Base-by-base conservation (phyloP, 306 rosid species). In the Trichosanthes cucumerina region DNA sequence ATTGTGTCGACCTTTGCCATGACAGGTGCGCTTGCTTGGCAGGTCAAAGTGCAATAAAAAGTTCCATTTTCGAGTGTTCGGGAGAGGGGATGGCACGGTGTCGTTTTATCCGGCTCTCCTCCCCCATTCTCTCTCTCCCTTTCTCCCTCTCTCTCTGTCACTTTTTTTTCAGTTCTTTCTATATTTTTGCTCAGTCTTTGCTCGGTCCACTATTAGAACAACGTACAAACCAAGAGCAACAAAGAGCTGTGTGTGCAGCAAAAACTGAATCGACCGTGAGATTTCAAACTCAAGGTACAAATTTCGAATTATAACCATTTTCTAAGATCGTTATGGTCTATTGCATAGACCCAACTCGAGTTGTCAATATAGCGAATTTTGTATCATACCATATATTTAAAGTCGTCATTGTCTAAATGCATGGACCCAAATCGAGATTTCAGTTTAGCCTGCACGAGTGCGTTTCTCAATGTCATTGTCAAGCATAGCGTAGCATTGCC, bases 21-120 rank as follows among this genome's bases (percentile, higher is more conserved):
- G 65, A 62, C 69, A 15, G 69, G 69, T 31, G 69, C 69, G 69
- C 69, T 62, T 62, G 41, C 69, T 10, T 33, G 69, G 69, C 64
- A 58, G 64, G 64, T 58, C 64, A 21, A 58, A 54, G 10, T 58
- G 24, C 33, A 58, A 58, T 58, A 58, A 58, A 58, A 58, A 43
- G 24, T 58, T 58, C 21, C 33, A 58, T 58, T 21, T 58, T 58
- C 21, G 33, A 28, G 64, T 21, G 33, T 58, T 58, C 31, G 8
- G 64, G 64, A 34, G 64, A 58, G 64, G 64, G 23, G 64, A 58
- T 58, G 64, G 64, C 64, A 58, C 64, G 64, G 64, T 9, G 15
- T 21, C 64, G 4, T 21, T 58, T n/a, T 21, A 4, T 57, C 64
- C 64, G 64, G 64, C 64, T 58, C 64, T 24, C 33, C 64, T 23